Evolutionary conservation across 768 basidiomycete species (phyloP), one percentile per base, ranked within the genome.

Genomic region (Strobilomyces echinocephalus): DNA sequence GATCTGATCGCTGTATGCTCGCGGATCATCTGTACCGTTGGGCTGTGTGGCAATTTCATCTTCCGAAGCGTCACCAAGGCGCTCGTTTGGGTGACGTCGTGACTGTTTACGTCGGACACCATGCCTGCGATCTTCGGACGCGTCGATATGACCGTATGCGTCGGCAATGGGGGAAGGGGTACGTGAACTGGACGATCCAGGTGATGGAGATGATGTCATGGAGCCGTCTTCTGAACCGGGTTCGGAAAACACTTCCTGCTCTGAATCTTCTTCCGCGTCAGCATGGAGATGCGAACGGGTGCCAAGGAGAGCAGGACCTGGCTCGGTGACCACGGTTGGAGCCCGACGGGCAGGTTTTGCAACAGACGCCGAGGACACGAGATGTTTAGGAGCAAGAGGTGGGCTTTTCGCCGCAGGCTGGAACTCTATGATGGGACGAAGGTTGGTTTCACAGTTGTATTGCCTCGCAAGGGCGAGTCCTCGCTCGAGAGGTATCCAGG

Each of bases 401-500:
- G 92, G 92, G 59, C 93, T 95, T 67, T 88, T 90, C 6, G 87
- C 84, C 5, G 87, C 85, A 4, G 95, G 90, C 53, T 87, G 82
- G 64, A 95, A 97, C 68, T 98, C 94, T 56, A 98, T 90, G 57
- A 99, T 92, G 28, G 97, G 93, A 34, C 90, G 86, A 18, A 99
- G 78, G 16, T 89, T 77, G 20, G 75, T 66, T 63, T 97, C 93
- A 63, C 95, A 94, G 58, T 92, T 90, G 72, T 97, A 98, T 69
- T 97, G 94, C 63, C 83, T 90, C 24, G 93, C 88, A 28, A 99
- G 77, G 26, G 73, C 74, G 45, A 98, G 72, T 3, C 95, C 95
- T 52, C 94, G 80, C 46, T 95, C 92, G 53, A 95, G 83, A 20
- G 97, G 97, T 57, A 99, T 94, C 97, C 97, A 99, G 21, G 97